These are phyloP conservation scores for Scedosporium aurantiacum DNA, from an alignment of 2,329 filamentous ascomycete genomes.

Conservation along the genomic window DNA sequence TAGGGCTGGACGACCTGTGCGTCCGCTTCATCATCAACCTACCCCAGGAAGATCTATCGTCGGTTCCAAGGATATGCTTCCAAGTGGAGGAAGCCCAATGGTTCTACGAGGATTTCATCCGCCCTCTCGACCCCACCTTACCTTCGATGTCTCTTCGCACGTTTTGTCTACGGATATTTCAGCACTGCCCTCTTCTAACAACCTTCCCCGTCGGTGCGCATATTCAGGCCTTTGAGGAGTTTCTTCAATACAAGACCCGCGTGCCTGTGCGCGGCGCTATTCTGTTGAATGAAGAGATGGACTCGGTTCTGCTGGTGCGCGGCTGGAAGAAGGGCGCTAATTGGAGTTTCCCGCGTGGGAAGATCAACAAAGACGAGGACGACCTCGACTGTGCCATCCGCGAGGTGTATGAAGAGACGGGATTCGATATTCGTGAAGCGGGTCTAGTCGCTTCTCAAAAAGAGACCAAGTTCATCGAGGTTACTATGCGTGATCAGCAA, in stretches of 20 bases:
- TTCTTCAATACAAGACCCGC: constrained; percentile 86
- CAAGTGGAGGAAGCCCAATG: constrained; percentile 99
- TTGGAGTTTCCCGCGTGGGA: constrained; percentile 94
- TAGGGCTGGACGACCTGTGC: constrained; percentile 93
- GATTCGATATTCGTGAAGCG: constrained; percentile 67
- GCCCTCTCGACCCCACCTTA: constrained; percentile 72
- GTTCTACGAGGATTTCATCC: constrained; percentile 99
- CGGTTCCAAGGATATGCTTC: constrained; percentile 91
- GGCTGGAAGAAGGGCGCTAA: constrained; percentile 95
- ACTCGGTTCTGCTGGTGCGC: constrained; percentile 84
- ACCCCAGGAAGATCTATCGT: constrained; percentile 78
- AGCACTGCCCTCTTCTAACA: constrained; percentile 82
- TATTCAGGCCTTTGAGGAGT: constrained; percentile 77
- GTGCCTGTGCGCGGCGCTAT: constrained; percentile 93
- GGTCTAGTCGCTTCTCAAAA: constrained; percentile 64
- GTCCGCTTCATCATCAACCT: constrained; percentile 98
- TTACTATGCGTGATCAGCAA: constrained; percentile 86
- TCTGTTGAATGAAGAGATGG: constrained; percentile 87
- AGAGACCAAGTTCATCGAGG: constrained; percentile 72
- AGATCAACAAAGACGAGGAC: constrained; percentile 95
- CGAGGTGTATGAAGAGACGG: constrained; percentile 94
- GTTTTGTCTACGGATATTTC: constrained; percentile 85
- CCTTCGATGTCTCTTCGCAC: constrained; percentile 75
- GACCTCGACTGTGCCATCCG: constrained; percentile 88
- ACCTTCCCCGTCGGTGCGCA: constrained; percentile 69